These are phyloP conservation scores for Rauvolfia tetraphylla DNA, from an alignment of 257 asterid species.

Conservation along the genomic window DNA sequence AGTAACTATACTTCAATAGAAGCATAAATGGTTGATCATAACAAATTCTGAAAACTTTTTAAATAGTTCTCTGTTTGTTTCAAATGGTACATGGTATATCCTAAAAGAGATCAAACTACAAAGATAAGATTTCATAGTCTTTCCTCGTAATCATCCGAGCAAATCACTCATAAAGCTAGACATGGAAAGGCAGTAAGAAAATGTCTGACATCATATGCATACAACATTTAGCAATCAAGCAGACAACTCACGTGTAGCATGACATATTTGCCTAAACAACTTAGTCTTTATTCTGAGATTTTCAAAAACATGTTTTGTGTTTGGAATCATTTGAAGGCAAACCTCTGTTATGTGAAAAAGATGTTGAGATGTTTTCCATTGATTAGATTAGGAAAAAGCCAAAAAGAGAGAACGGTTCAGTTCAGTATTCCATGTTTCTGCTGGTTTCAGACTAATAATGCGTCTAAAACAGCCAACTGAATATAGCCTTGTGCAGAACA, in stretches of 20 bases:
- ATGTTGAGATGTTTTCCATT: not conserved
- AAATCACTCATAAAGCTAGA: not conserved
- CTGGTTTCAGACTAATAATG: not conserved
- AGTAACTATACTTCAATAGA: not conserved
- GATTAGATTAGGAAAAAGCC: not conserved
- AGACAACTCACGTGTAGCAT: not conserved
- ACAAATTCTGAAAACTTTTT: not conserved
- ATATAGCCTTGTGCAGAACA: not conserved
- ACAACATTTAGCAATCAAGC: not conserved
- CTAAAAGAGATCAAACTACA: not conserved
- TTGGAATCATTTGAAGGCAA: not conserved
- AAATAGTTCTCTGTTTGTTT: not conserved
- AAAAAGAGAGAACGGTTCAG: not conserved
- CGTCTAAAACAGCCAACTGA: not conserved
- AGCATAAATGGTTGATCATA: not conserved
- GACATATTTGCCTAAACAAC: not conserved
- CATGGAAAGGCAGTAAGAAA: not conserved
- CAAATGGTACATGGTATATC: not conserved
- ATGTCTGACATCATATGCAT: not conserved
- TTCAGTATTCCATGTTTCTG: not conserved
- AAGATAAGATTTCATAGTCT: not conserved
- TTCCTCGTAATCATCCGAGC: not conserved
- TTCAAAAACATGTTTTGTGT: not conserved
- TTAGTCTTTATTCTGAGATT: not conserved
- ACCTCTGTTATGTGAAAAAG: not conserved